A percentile compares a stretch with the other conserved stretches of the same genome.
These are phyloP conservation scores for Dujonia santamariae DNA, from an alignment of 1,139 yeast genomes.

Conservation along the genomic window DNA sequence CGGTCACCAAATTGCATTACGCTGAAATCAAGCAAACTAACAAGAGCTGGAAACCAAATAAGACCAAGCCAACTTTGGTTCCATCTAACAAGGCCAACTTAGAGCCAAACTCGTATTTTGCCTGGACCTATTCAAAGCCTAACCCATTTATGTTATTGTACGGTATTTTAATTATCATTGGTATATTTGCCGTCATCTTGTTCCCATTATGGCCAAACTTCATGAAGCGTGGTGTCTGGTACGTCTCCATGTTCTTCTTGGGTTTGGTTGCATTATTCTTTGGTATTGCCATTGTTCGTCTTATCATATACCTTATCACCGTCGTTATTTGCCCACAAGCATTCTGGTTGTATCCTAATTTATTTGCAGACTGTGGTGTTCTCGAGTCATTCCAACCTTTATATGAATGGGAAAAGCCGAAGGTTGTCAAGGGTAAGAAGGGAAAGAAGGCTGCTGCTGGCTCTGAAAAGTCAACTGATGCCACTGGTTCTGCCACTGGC, in stretches of 20 bases:
- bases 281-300: constrained; percentile 73
- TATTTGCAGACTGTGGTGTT: constrained; percentile 94
- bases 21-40: constrained; percentile 64
- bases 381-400: constrained; percentile 87
- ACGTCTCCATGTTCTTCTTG: constrained; percentile 72
- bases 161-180: constrained; percentile 62
- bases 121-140: constrained; percentile 83
- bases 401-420: constrained; percentile 78
- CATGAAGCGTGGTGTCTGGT: constrained; percentile 92
- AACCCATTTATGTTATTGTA: constrained; percentile 64
- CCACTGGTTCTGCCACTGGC: constrained; percentile 14
- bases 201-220: constrained; percentile 96
- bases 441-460: constrained; percentile 14
- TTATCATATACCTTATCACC: constrained; percentile 67
- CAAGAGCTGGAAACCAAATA: constrained; percentile 63
- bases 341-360: constrained; percentile 93
- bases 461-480: constrained; percentile 6
- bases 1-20: constrained; percentile 69
- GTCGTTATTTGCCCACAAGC: constrained; percentile 61
- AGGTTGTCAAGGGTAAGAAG: constrained; percentile 24
- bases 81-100: constrained; percentile 67
- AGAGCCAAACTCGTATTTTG: constrained; percentile 74
- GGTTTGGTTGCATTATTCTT: constrained; percentile 77
- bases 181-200: constrained; percentile 71
- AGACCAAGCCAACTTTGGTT: constrained; percentile 70